Evolutionary conservation across 257 asterid genomes (phyloP).

Genomic region (Penstemon newberryi): DNA sequence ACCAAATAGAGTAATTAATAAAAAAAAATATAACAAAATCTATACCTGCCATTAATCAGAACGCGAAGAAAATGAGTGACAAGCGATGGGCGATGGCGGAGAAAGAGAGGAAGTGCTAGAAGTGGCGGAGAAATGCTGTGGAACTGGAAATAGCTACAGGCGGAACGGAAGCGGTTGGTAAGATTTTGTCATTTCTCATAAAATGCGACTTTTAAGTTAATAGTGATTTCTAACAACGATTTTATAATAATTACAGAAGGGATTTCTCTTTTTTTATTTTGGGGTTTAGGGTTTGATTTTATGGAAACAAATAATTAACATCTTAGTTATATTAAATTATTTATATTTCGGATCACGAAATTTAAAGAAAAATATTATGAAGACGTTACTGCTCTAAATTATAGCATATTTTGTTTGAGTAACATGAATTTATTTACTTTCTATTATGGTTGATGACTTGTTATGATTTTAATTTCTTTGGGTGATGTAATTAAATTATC

Average conservation of each 20-base stretch:
- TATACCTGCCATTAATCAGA: conserved; percentile 6
- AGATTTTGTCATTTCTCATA: neutral
- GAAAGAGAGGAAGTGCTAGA: neutral
- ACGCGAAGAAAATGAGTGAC: neutral
- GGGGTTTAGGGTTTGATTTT: no score
- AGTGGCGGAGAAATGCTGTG: neutral
- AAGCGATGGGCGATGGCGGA: neutral
- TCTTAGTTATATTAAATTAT: no score
- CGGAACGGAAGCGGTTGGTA: neutral
- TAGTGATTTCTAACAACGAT: neutral
- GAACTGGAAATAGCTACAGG: neutral
- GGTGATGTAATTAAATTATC: no score
- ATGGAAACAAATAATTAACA: no score
- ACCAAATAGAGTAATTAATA: neutral
- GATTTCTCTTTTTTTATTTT: no score
- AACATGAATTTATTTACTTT: no score
- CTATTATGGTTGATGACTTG: no score
- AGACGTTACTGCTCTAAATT: no score
- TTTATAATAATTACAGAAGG: neutral
- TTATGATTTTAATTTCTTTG: no score
- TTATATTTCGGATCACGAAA: no score
- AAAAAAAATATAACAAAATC: neutral
- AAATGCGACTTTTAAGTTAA: neutral
- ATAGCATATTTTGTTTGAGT: no score
- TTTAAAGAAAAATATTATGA: no score